phyloP scores from a whole-genome alignment of 768 basidiomycete species.

The Harrya chromipes region DNA sequence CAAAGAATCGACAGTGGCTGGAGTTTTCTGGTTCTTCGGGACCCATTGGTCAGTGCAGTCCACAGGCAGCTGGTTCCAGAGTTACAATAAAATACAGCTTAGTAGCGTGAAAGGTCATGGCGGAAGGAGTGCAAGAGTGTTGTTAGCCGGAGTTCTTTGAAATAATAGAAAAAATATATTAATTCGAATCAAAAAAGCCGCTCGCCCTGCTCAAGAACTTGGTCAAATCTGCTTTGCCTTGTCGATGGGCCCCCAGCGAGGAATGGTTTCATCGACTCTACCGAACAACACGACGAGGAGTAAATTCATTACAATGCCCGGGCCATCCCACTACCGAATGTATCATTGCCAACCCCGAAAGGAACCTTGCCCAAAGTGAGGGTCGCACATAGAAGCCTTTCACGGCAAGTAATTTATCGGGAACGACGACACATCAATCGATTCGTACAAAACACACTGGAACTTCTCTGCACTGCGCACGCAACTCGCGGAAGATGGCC shows the following conservation, averaged over 20 bases:
- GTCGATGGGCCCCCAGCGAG: too few relatives aligned
- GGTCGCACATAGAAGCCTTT: too few relatives aligned
- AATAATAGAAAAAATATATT: slow-evolving; percentile 30
- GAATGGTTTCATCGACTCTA: not conserved
- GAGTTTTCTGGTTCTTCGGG: slow-evolving; percentile 1
- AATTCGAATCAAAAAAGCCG: slow-evolving; percentile 26
- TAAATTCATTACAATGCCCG: not conserved
- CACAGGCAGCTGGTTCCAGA: slow-evolving; percentile 1
- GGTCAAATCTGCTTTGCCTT: not conserved
- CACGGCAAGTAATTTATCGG: too few relatives aligned
- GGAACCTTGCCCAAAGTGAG: too few relatives aligned
- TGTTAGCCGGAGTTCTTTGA: slow-evolving; percentile 28
- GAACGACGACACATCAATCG: too few relatives aligned
- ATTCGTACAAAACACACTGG: not conserved
- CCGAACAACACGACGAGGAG: not conserved
- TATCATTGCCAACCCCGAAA: not conserved
- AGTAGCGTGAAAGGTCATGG: slow-evolving; percentile 19
- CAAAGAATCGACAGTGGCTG: not conserved
- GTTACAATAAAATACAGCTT: slow-evolving; percentile 8
- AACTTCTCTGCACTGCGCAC: not conserved
- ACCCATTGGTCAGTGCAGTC: slow-evolving; percentile 1
- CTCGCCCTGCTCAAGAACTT: slow-evolving; percentile 7
- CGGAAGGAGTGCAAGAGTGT: slow-evolving; percentile 27
- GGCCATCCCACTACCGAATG: not conserved
- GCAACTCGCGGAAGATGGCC: not conserved